These are phyloP conservation scores for Dactylorhiza incarnata DNA, from an alignment of 106 monocot species.

Conservation along the genomic window DNA sequence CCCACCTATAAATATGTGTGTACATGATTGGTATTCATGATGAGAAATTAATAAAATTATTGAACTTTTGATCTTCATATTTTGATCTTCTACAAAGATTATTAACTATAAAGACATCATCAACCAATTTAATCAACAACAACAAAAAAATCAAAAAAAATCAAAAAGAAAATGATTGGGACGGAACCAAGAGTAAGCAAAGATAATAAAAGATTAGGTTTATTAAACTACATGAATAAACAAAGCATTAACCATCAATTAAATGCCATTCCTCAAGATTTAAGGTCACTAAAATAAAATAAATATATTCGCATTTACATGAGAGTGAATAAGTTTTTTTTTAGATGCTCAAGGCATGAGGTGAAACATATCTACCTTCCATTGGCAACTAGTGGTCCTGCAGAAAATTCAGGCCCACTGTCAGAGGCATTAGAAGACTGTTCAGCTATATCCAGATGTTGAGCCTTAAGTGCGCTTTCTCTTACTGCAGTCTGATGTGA, in stretches of 20 bases:
- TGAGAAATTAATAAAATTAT: too few species aligned
- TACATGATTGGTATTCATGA: too few species aligned
- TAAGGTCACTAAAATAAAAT: background rate
- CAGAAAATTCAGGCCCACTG: constrained; percentile 22
- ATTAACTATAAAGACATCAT: too few species aligned
- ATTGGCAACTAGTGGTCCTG: constrained; percentile 10
- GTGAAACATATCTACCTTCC: constrained; percentile 41
- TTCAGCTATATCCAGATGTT: constrained; percentile 17
- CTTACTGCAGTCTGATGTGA: constrained; percentile 44
- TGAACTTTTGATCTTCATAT: too few species aligned
- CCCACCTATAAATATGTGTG: too few species aligned
- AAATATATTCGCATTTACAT: background rate
- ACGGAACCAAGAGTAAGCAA: too few species aligned
- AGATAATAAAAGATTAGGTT: too few species aligned
- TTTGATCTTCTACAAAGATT: too few species aligned
- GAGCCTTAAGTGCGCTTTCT: constrained; percentile 26
- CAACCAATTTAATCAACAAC: too few species aligned
- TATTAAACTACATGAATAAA: too few species aligned
- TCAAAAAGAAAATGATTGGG: too few species aligned
- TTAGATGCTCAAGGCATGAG: background rate
- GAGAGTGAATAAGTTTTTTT: background rate
- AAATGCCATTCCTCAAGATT: background rate
- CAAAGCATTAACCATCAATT: background rate
- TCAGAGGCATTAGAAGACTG: constrained; percentile 25
- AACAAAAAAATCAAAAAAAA: too few species aligned